These are phyloP conservation scores for Lodderomyces margitis DNA, from an alignment of 1,139 yeast genomes.

Conservation along the genomic window DNA sequence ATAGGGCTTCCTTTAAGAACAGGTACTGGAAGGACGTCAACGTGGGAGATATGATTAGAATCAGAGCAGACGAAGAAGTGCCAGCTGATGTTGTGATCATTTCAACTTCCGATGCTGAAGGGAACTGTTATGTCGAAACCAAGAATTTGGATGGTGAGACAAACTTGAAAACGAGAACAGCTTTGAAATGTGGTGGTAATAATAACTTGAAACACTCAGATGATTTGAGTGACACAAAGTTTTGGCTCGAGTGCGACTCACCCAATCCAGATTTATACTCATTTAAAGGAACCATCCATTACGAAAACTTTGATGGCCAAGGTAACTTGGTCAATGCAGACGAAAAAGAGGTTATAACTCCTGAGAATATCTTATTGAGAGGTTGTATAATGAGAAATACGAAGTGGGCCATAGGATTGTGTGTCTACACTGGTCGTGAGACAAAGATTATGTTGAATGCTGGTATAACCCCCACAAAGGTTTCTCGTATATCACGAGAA, in stretches of 20 bases:
- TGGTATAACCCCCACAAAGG: constrained; percentile 89
- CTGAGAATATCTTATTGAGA: constrained; percentile 78
- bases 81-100: constrained; percentile 87
- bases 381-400: constrained; percentile 94
- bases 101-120: constrained; percentile 84
- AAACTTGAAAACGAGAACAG: constrained; percentile 77
- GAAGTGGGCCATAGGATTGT: constrained; percentile 89
- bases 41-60: constrained; percentile 86
- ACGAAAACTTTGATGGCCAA: constrained; percentile 45
- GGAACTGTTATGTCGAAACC: constrained; percentile 90
- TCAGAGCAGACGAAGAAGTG: constrained; percentile 83
- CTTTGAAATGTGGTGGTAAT: constrained; percentile 66
- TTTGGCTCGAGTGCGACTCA: constrained; percentile 88
- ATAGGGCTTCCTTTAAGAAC: constrained; percentile 14
- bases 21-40: constrained; percentile 79
- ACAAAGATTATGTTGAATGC: constrained; percentile 92
- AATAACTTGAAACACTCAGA: constrained; percentile 56
- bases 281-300: constrained; percentile 83
- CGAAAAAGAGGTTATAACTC: constrained; percentile 71
- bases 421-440: constrained; percentile 85
- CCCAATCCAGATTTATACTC: constrained; percentile 82
- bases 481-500: constrained; percentile 78
- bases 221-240: constrained; percentile 72
- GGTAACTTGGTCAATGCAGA: constrained; percentile 38
- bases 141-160: constrained; percentile 97